Conservation (phyloP, 1,284 basidiomycete species). For the Ceratobasidium papillatum region DNA sequence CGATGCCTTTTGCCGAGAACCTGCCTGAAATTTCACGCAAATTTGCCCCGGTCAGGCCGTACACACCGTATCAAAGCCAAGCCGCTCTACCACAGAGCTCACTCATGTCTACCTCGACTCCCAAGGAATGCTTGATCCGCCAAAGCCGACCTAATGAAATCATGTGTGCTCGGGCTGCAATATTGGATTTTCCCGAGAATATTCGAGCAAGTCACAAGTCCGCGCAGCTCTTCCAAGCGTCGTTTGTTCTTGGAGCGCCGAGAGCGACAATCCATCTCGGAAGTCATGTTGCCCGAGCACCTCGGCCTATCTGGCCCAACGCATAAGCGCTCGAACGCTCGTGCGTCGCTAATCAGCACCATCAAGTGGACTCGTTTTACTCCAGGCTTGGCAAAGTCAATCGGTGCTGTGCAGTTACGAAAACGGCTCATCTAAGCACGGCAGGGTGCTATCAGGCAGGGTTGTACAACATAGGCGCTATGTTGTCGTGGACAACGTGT, state of each 20-base stretch:
- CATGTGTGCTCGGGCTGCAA: neutral
- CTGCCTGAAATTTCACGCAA: neutral
- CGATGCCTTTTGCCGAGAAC: slow-evolving; percentile 5
- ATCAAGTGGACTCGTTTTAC: neutral
- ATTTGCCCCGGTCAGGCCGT: neutral
- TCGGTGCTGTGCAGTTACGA: neutral
- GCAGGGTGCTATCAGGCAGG: neutral
- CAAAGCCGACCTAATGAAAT: neutral
- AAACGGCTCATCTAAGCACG: neutral
- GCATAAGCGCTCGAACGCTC: neutral
- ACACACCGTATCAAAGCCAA: slow-evolving; percentile 1
- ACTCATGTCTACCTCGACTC: neutral
- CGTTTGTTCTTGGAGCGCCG: too few relatives aligned
- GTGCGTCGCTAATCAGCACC: neutral
- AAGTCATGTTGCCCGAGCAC: neutral
- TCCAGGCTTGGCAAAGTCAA: neutral
- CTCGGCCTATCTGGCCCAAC: neutral
- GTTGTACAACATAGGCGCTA: too few relatives aligned
- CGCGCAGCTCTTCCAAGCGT: too few relatives aligned
- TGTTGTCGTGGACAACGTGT: too few relatives aligned
- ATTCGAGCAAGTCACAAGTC: too few relatives aligned
- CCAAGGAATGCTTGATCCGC: neutral
- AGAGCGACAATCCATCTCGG: neutral
- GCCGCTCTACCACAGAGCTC: neutral
- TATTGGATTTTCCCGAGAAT: neutral